Evolutionary conservation across 163 green algal genomes (phyloP).

Genomic region (Scenedesmus sp.): DNA sequence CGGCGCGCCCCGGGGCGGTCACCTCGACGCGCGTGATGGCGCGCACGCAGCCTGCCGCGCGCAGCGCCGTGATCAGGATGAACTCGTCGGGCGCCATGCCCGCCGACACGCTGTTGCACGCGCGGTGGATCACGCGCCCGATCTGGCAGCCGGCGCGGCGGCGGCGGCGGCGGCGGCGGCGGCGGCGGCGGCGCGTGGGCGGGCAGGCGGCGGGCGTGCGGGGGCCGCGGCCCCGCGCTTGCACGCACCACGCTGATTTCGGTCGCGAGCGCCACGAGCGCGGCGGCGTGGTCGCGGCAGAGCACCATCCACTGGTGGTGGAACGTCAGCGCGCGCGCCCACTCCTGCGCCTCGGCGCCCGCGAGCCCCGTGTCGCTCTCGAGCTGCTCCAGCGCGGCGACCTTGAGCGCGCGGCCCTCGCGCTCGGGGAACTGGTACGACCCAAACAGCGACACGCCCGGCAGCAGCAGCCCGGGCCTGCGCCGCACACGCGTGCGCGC

Average conservation of each 20-base stretch:
- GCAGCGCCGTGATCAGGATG: slow-evolving; percentile 36
- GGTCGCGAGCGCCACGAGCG: slow-evolving; percentile 19
- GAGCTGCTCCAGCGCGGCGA: slow-evolving; percentile 17
- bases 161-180: background rate
- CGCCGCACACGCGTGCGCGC: background rate
- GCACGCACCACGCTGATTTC: slow-evolving; percentile 32
- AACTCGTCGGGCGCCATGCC: slow-evolving; percentile 51
- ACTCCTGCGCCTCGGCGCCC: slow-evolving; percentile 9
- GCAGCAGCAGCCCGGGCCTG: slow-evolving; percentile 37
- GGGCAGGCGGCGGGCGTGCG: no score
- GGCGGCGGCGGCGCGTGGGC: no score
- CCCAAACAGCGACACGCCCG: slow-evolving; percentile 44
- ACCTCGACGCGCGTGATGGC: slow-evolving; percentile 44
- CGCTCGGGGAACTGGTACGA: slow-evolving; percentile 38
- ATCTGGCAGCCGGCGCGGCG: background rate
- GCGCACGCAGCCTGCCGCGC: slow-evolving; percentile 5
- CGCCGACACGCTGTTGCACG: slow-evolving; percentile 37
- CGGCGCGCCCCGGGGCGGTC: no score
- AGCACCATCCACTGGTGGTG: slow-evolving; percentile 53
- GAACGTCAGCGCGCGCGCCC: slow-evolving; percentile 39
- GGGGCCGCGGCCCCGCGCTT: no score
- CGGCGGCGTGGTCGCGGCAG: slow-evolving; percentile 34
- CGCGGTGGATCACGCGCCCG: slow-evolving; percentile 39
- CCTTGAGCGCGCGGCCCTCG: slow-evolving; percentile 33
- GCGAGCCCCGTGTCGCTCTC: background rate